These are phyloP conservation scores for Arthromyces matolae DNA, from an alignment of 768 basidiomycete species.

Conservation along the genomic window DNA sequence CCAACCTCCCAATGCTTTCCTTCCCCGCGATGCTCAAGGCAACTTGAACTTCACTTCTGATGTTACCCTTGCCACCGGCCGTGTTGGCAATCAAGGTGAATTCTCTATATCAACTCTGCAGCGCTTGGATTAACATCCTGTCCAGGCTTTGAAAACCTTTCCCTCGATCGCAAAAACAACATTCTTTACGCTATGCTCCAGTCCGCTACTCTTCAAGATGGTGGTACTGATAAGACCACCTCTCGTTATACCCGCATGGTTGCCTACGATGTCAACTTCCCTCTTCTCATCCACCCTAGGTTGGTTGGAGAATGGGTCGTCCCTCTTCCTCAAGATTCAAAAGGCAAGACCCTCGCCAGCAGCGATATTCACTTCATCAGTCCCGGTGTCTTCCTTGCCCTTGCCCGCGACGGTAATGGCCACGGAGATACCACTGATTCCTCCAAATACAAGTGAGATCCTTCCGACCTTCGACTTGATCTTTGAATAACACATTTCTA, in stretches of 20 bases:
- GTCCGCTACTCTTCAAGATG: constrained; percentile 59
- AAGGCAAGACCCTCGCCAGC: constrained; percentile 45
- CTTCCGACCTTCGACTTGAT: background rate
- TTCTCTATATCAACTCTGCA: background rate
- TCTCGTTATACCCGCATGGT: constrained; percentile 54
- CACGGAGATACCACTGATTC: constrained; percentile 46
- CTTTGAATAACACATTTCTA: constrained; percentile 17
- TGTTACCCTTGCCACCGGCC: constrained; percentile 46
- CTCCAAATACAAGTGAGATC: constrained; percentile 47
- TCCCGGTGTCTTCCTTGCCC: constrained; percentile 49
- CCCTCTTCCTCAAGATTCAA: constrained; percentile 47
- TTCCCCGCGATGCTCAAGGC: constrained; percentile 43
- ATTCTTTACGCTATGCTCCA: constrained; percentile 62
- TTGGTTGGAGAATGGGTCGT: constrained; percentile 59
- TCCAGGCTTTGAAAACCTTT: constrained; percentile 58
- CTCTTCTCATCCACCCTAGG: constrained; percentile 24
- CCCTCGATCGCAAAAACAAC: constrained; percentile 41
- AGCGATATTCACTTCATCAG: constrained; percentile 60
- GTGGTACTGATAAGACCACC: constrained; percentile 41
- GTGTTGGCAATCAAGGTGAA: constrained; percentile 51
- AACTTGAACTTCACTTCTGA: constrained; percentile 52
- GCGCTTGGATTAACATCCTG: background rate
- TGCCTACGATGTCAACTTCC: constrained; percentile 46
- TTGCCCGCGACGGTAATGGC: constrained; percentile 59
- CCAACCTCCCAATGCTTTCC: constrained; percentile 52